Evolutionary conservation across 768 basidiomycete species (phyloP).

Genomic region (Tulasnella sp.): DNA sequence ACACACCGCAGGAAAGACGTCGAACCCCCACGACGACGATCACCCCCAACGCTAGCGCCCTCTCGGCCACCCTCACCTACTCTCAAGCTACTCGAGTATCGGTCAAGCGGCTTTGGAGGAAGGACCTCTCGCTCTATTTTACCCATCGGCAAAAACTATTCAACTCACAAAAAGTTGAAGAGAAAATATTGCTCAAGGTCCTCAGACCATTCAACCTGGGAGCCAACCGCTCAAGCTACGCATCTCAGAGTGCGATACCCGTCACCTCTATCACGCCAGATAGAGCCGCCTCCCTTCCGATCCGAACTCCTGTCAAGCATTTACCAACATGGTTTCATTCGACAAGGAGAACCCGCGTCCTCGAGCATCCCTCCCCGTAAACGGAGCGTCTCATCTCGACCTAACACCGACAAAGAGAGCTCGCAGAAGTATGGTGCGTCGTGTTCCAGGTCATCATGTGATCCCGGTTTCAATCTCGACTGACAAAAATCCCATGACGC

Average conservation of each 20-base stretch:
- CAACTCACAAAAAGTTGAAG: not conserved
- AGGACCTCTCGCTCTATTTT: not conserved
- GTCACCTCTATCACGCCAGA: not conserved
- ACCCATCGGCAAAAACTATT: not conserved
- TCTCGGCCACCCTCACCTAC: not conserved
- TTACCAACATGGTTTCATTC: not conserved
- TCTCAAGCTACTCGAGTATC: not conserved
- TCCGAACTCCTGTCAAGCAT: not conserved
- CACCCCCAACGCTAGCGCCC: not conserved
- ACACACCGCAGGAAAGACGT: not conserved
- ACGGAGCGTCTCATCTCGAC: not conserved
- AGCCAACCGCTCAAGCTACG: not conserved
- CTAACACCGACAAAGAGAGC: constrained; percentile 28
- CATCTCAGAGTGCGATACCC: not conserved
- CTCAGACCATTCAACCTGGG: not conserved
- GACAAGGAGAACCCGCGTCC: constrained; percentile 25
- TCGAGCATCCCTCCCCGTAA: constrained; percentile 20
- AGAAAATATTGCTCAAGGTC: not conserved
- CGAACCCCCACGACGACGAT: not conserved
- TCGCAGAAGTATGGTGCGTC: constrained; percentile 27
- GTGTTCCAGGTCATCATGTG: not conserved
- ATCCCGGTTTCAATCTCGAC: not conserved
- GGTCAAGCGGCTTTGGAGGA: not conserved
- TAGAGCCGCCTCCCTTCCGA: not conserved
- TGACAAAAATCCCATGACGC: not conserved